phyloP scores from a whole-genome alignment of 2,329 filamentous ascomycete genomes.

The Verticillium dahliae region DNA sequence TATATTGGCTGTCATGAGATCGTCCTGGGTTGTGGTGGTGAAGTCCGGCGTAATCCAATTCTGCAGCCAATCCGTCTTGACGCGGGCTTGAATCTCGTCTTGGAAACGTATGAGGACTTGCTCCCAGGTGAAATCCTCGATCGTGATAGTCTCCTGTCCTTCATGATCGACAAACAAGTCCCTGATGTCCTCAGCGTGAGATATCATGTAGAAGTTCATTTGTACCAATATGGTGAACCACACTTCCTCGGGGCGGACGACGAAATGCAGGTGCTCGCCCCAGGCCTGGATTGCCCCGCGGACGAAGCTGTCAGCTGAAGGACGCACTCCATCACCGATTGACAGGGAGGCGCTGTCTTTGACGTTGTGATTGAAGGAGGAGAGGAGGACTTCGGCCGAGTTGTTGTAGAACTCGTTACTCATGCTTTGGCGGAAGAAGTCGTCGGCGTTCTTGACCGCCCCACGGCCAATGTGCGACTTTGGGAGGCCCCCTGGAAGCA shows the following conservation, averaged over 20 bases:
- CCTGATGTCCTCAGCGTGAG: conserved; percentile 37
- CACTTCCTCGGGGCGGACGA: conserved; percentile 45
- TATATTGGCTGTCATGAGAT: conserved; percentile 32
- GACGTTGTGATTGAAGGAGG: background rate
- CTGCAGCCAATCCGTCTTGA: conserved; percentile 31
- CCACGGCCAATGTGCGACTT: background rate
- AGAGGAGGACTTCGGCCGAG: background rate
- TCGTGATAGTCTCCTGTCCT: conserved; percentile 32
- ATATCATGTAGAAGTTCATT: conserved; percentile 42
- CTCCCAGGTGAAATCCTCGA: conserved; percentile 16
- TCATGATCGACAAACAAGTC: conserved; percentile 37
- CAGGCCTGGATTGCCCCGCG: conserved; percentile 39
- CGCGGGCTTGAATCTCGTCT: conserved; percentile 29
- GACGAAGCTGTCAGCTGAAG: conserved; percentile 29
- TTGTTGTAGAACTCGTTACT: conserved; percentile 1
- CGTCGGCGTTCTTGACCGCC: background rate
- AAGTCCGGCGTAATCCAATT: conserved; percentile 37
- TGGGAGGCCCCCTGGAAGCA: background rate
- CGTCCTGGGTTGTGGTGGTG: conserved; percentile 29
- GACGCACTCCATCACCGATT: background rate
- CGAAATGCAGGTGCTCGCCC: conserved; percentile 41
- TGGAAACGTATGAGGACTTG: conserved; percentile 23
- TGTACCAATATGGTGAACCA: conserved; percentile 49
- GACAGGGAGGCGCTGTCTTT: background rate
- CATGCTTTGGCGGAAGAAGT: background rate